A percentile compares a stretch with the other conserved stretches of the same genome.
phyloP scores from a whole-genome alignment of 768 basidiomycete genomes.

The Leccinellum albellum region DNA sequence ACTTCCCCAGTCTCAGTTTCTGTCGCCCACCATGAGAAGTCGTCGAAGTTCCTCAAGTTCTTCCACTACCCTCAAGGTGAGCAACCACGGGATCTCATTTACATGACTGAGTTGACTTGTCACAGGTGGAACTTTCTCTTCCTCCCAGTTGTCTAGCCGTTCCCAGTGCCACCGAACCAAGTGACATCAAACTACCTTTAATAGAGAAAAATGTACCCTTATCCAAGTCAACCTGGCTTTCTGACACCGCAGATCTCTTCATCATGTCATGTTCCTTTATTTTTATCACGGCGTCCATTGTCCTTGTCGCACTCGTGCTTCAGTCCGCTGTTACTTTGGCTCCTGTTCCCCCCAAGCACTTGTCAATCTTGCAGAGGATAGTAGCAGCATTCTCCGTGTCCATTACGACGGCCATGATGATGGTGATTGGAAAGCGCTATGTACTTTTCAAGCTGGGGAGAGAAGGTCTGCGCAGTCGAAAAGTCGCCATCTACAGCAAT shows the following conservation, averaged over 20 bases:
- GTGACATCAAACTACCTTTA: background rate
- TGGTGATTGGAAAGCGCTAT: conserved; percentile 16
- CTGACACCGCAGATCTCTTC: conserved; percentile 8
- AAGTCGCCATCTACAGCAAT: conserved; percentile 11
- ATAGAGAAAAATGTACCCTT: background rate
- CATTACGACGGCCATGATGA: conserved; percentile 13
- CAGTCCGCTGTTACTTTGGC: fast-evolving
- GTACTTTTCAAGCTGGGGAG: conserved; percentile 11
- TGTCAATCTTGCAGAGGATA: conserved; percentile 7
- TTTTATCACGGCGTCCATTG: conserved; percentile 1
- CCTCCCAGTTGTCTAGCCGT: background rate
- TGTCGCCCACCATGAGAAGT: background rate
- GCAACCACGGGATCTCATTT: background rate
- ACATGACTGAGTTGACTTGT: background rate
- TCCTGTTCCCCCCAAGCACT: background rate
- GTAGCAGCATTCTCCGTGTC: conserved; percentile 10
- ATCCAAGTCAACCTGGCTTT: background rate
- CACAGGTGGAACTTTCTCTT: background rate
- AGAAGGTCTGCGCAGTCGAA: conserved; percentile 10
- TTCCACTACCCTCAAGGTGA: background rate
- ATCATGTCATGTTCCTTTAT: conserved; percentile 5
- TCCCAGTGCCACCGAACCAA: background rate
- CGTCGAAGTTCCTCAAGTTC: background rate
- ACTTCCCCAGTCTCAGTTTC: background rate
- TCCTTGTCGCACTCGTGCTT: conserved; percentile 6